phyloP scores from a whole-genome alignment of 306 rosid species.

The Argentina anserina region DNA sequence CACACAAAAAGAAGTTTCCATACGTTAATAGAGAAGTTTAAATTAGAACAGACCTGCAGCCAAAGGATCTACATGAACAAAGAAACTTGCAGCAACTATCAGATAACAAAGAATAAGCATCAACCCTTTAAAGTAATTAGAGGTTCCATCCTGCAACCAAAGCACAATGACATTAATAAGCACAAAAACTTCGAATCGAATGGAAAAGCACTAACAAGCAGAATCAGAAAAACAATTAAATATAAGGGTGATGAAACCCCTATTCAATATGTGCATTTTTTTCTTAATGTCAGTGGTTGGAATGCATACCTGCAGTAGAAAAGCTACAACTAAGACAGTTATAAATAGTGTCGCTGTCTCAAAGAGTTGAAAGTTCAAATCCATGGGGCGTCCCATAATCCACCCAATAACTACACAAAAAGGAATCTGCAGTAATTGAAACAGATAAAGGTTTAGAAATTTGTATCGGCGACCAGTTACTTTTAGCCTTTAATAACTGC shows the following conservation, averaged over 20 bases:
- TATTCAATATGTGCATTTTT: neutral
- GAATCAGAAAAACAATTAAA: neutral
- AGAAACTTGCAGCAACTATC: slow-evolving; percentile 77
- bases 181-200: neutral
- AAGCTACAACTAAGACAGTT: slow-evolving; percentile 67
- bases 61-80: slow-evolving; percentile 63
- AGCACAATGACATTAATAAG: neutral
- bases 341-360: slow-evolving; percentile 73
- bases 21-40: neutral
- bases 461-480: neutral
- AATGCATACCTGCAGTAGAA: slow-evolving; percentile 73
- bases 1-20: neutral
- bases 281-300: neutral
- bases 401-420: slow-evolving; percentile 71
- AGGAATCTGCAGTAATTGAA: slow-evolving; percentile 62
- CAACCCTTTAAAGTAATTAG: slow-evolving; percentile 74
- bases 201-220: neutral
- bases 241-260: neutral
- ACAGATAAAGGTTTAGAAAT: neutral
- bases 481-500: neutral
- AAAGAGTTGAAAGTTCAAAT: slow-evolving; percentile 76
- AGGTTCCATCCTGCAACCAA: slow-evolving; percentile 74
- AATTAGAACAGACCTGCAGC: slow-evolving; percentile 21
- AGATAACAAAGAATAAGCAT: slow-evolving; percentile 81
- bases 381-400: slow-evolving; percentile 68